Base-by-base conservation (phyloP, 495 filamentous ascomycete genomes). In the Penicillium alfredii region DNA sequence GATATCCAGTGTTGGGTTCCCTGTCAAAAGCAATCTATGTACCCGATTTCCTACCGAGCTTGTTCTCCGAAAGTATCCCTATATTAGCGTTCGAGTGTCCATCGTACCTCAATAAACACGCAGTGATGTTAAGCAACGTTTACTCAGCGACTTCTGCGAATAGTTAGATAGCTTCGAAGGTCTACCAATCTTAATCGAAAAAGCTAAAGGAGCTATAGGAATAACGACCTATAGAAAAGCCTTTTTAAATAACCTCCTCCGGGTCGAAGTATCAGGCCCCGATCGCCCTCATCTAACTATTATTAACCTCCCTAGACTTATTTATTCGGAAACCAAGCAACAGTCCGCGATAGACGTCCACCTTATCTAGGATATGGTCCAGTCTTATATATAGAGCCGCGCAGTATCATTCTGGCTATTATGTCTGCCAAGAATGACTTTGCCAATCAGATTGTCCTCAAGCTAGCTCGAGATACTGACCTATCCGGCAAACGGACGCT, bases 1-100 rank as follows among this genome's bases (percentile, higher is more conserved):
- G 4, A 72, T 85, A 13, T 80, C 78, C 4, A 74, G 74, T 19
- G 68, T 84, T 11, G 56, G 69, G 3, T 83, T 85, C 44, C 75
- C 75, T 0, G 55, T 52, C 0, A 67, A 67, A 18, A 67, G 68
- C 35, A 71, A 52, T 28, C 53, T 79, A 0, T 77, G 73, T 43
- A 79, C 77, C 1, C 53, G 73, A 19, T 80, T 80, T 42, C 66
- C 75, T 7, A 80, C 71, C 1, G 73, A 81, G 40, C 38, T 81
- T 6, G 55, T 80, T 13, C 69, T 80, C 8, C 70, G 76, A 0
- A 61, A 69, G 22, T 42, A 43, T 17, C 21, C 49, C 1, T 15
- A 64, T 6, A 34, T 40, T 8, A 47, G 45, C 3, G 51, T 68
- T 10, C 33, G 32, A 2, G 62, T 71, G 8, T 60, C 44, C 4